These are phyloP conservation scores for Neophaeococcomyces mojaviensis DNA, from an alignment of 2,329 filamentous ascomycete genomes.

Conservation along the genomic window DNA sequence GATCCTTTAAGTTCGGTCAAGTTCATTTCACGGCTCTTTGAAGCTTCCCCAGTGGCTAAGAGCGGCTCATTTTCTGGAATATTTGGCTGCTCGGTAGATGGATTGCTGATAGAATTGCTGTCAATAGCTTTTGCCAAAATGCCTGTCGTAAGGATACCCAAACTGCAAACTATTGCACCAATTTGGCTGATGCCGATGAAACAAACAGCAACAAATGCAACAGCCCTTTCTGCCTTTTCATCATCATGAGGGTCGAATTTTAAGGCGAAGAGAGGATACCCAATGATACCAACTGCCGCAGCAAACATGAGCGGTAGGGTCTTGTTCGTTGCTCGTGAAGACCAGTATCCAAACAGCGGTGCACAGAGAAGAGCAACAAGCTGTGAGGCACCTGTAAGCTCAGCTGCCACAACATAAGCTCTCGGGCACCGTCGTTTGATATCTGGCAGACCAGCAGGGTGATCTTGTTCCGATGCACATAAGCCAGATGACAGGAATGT, in stretches of 20 bases:
- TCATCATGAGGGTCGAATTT: conserved; percentile 68
- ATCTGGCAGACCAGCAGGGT: conserved; percentile 39
- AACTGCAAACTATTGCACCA: conserved; percentile 87
- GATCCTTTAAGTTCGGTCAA: conserved; percentile 72
- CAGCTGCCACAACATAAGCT: conserved; percentile 81
- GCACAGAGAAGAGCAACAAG: conserved; percentile 76
- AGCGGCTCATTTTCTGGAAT: conserved; percentile 6
- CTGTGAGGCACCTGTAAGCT: conserved; percentile 83
- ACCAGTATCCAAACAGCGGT: conserved; percentile 78
- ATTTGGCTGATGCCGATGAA: conserved; percentile 90
- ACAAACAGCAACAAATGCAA: conserved; percentile 68
- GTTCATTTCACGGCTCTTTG: conserved; percentile 18
- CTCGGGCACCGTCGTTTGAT: conserved; percentile 77
- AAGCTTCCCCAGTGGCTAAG: conserved; percentile 13
- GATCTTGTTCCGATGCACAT: conserved; percentile 50
- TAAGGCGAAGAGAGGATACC: conserved; percentile 70
- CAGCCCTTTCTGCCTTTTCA: conserved; percentile 58
- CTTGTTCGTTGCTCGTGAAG: conserved; percentile 57
- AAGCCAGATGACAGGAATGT: conserved; percentile 77
- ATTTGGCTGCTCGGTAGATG: not conserved
- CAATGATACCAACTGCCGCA: conserved; percentile 64
- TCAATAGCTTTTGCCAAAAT: conserved; percentile 47
- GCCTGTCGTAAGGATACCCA: conserved; percentile 78
- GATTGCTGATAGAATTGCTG: conserved; percentile 21
- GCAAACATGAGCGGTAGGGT: conserved; percentile 69